A percentile compares a stretch with the other conserved stretches of the same genome.
phyloP scores from a whole-genome alignment of 2,329 filamentous ascomycete genomes.

The Hypoxylon sp. region DNA sequence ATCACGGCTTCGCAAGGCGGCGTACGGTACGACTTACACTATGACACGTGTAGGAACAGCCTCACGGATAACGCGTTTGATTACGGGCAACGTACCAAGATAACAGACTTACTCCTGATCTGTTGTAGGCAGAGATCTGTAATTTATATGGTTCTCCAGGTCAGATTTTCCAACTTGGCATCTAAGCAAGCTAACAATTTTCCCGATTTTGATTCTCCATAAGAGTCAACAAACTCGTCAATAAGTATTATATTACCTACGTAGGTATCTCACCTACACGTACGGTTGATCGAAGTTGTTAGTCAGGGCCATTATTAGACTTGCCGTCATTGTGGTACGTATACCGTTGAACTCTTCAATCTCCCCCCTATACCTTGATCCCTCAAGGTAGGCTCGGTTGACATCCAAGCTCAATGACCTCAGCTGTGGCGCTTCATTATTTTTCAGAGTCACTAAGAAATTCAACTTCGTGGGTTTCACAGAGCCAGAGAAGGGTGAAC shows the following conservation, averaged over 20 bases:
- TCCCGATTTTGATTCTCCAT: neutral
- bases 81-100: constrained; percentile 7
- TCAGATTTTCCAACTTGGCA: neutral
- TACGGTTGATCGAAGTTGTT: neutral
- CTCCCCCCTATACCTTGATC: neutral
- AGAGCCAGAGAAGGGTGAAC: neutral
- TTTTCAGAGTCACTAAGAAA: neutral
- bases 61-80: constrained; percentile 17
- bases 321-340: neutral
- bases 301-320: neutral
- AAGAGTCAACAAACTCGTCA: neutral
- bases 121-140: constrained; percentile 16
- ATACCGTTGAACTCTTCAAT: neutral
- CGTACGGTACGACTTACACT: constrained; percentile 28
- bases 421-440: neutral
- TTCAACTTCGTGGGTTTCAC: neutral
- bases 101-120: constrained; percentile 11
- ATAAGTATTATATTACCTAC: neutral
- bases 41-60: constrained; percentile 37
- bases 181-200: neutral
- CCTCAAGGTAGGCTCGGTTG: neutral
- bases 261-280: neutral
- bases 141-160: constrained; percentile 8
- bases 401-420: neutral
- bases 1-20: constrained; percentile 25